Evolutionary conservation across 2,329 filamentous ascomycete species (phyloP).

Genomic region (Scleromitrula shiraiana): DNA sequence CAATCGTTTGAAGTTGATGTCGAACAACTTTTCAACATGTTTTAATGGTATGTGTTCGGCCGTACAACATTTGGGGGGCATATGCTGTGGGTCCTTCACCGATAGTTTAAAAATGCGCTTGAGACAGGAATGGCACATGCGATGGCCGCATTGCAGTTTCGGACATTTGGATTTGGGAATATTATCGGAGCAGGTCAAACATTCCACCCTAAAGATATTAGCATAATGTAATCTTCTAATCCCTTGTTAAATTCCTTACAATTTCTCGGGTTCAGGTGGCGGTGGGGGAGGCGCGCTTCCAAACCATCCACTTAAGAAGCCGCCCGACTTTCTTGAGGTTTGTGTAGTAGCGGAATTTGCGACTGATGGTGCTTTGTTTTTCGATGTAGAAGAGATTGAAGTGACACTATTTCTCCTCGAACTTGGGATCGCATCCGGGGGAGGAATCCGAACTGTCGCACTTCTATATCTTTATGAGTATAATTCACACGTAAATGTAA

Average conservation of each 20-base stretch:
- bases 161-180: conserved; percentile 54
- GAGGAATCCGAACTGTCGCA: conserved; percentile 5
- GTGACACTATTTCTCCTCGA: conserved; percentile 23
- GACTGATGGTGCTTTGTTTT: conserved; percentile 11
- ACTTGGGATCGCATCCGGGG: conserved; percentile 12
- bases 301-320: conserved; percentile 21
- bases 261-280: conserved; percentile 21
- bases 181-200: conserved; percentile 64
- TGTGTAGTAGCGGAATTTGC: conserved; percentile 12
- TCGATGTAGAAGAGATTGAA: conserved; percentile 14
- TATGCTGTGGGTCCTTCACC: conserved; percentile 66
- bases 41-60: conserved; percentile 64
- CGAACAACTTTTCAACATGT: conserved; percentile 69
- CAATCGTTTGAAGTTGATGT: conserved; percentile 61
- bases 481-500: too few relatives aligned
- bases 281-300: conserved; percentile 9
- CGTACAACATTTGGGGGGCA: conserved; percentile 80
- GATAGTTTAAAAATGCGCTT: conserved; percentile 68
- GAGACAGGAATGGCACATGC: conserved; percentile 73
- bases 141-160: conserved; percentile 69
- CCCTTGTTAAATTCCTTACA: conserved; percentile 17
- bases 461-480: too few relatives aligned
- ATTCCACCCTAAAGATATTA: conserved; percentile 50
- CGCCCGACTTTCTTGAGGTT: conserved; percentile 12
- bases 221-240: background rate